phyloP scores from a whole-genome alignment of 2,329 filamentous ascomycete species.

The Ophiocordyceps camponoti-rufipedis region DNA sequence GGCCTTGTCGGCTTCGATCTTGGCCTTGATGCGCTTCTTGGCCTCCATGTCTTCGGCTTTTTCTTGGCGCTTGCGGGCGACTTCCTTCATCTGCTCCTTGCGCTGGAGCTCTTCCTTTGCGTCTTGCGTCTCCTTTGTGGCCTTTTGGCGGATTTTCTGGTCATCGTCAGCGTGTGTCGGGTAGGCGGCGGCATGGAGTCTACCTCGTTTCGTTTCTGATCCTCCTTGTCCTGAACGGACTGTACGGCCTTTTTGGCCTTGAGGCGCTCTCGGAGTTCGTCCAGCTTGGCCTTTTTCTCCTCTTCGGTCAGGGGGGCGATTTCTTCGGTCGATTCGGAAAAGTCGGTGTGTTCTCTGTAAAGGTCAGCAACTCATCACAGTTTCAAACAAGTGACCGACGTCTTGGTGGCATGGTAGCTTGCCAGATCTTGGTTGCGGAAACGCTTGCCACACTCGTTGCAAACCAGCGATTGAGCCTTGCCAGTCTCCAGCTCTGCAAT shows the following conservation, averaged over 20 bases:
- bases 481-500: slow-evolving; percentile 51
- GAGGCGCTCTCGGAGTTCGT: slow-evolving; percentile 54
- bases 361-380: slow-evolving; percentile 2
- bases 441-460: slow-evolving; percentile 87
- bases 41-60: slow-evolving; percentile 73
- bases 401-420: slow-evolving; percentile 81
- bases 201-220: slow-evolving; percentile 73
- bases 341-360: slow-evolving; percentile 63
- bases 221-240: slow-evolving; percentile 57
- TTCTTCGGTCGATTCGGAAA: slow-evolving; percentile 84
- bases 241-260: slow-evolving; percentile 53
- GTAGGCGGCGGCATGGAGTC: neutral
- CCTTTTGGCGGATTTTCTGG: slow-evolving; percentile 60
- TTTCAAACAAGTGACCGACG: slow-evolving; percentile 26
- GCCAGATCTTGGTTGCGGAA: slow-evolving; percentile 69
- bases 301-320: slow-evolving; percentile 81
- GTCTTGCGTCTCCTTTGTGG: slow-evolving; percentile 76
- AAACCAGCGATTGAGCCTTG: slow-evolving; percentile 61
- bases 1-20: slow-evolving; percentile 89
- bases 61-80: slow-evolving; percentile 69
- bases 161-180: neutral
- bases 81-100: slow-evolving; percentile 87
- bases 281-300: slow-evolving; percentile 66
- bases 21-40: slow-evolving; percentile 76
- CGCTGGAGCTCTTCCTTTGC: slow-evolving; percentile 74